Conservation (phyloP, 805 yeast species). For the Kuraishia hungarica region DNA sequence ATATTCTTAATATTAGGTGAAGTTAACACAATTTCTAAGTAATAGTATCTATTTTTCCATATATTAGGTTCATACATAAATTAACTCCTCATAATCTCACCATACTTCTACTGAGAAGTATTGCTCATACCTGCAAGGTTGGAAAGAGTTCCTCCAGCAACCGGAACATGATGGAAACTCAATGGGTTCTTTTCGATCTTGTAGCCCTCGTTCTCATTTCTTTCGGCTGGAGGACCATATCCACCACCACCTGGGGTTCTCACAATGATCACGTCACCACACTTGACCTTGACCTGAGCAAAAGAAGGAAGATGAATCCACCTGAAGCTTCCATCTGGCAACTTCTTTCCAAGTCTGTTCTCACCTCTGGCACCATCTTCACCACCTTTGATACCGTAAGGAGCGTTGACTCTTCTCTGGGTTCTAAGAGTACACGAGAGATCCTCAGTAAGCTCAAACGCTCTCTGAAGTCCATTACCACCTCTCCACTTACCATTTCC, state of each 20-base stretch:
- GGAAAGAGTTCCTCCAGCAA: constrained; percentile 14
- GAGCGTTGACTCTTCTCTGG: constrained; percentile 45
- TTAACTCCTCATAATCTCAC: not conserved
- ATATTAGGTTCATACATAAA: too few species aligned
- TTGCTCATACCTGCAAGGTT: constrained; percentile 7
- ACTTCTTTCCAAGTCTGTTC: constrained; percentile 25
- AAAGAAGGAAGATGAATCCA: constrained; percentile 24
- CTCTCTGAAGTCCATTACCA: constrained; percentile 45
- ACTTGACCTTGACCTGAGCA: constrained; percentile 31
- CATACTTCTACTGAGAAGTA: not conserved
- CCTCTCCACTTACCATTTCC: constrained; percentile 41
- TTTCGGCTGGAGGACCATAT: constrained; percentile 28
- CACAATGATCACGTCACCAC: constrained; percentile 29
- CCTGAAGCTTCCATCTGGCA: constrained; percentile 16
- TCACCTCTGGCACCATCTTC: constrained; percentile 40
- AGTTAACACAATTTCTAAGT: too few species aligned
- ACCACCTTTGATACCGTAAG: constrained; percentile 50
- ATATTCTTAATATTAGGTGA: too few species aligned
- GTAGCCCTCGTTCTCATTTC: constrained; percentile 24
- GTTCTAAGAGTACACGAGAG: constrained; percentile 35
- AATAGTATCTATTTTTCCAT: not conserved
- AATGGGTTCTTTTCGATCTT: constrained; percentile 4
- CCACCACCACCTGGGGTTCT: constrained; percentile 40
- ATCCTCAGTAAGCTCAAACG: constrained; percentile 32
- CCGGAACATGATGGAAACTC: constrained; percentile 8